A percentile compares a stretch with the other conserved stretches of the same genome.
Conservation (phyloP, 129 eudicot species). For the Artemisia tridentata region DNA sequence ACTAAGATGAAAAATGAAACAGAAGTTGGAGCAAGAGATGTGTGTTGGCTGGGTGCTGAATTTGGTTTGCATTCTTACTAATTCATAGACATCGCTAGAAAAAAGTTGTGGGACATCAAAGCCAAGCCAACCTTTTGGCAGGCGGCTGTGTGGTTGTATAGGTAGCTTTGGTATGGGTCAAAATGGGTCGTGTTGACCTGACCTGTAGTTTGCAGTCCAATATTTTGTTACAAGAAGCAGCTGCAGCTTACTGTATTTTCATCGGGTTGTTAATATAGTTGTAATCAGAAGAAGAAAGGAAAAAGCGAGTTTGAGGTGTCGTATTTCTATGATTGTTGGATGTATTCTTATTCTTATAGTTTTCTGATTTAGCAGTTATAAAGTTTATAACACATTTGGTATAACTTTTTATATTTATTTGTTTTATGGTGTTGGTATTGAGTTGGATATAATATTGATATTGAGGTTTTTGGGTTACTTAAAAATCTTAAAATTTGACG, state of each 20-base stretch:
- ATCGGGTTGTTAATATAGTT: conserved; percentile 33
- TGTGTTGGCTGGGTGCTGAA: background rate
- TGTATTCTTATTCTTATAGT: conserved; percentile 19
- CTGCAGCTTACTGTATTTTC: conserved; percentile 30
- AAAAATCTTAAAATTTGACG: too few relatives aligned
- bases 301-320: conserved; percentile 6
- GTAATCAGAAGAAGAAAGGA: conserved; percentile 21
- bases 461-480: too few relatives aligned
- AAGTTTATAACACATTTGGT: conserved; percentile 4
- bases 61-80: conserved; percentile 14
- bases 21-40: background rate
- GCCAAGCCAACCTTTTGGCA: conserved; percentile 20
- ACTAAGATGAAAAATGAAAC: conserved; percentile 18
- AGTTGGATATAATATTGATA: too few relatives aligned
- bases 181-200: conserved; percentile 15
- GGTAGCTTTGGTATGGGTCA: conserved; percentile 22
- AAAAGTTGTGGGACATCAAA: conserved; percentile 7
- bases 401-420: too few relatives aligned
- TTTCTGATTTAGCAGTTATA: conserved; percentile 19
- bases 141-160: conserved; percentile 24
- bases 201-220: conserved; percentile 19
- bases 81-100: conserved; percentile 6
- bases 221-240: conserved; percentile 24
- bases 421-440: conserved; percentile 5
- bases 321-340: conserved; percentile 12